Evolutionary conservation across 305 asterid genomes (phyloP).

Genomic region (Fraxinus latifolia): DNA sequence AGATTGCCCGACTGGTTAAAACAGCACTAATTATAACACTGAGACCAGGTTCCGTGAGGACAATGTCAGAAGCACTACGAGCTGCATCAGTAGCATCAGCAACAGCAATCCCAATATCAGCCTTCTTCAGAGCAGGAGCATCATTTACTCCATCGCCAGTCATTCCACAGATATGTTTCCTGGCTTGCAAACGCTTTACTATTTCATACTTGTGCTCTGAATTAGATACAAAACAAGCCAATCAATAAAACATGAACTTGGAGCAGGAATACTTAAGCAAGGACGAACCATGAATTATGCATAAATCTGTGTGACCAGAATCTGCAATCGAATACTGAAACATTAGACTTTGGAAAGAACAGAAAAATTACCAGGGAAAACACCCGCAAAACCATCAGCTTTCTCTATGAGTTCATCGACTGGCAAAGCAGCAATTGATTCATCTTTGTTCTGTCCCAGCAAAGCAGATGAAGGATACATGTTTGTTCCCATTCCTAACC

Average conservation of each 20-base stretch:
- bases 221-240: constrained; percentile 23
- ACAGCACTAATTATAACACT: constrained; percentile 98
- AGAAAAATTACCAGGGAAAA: constrained; percentile 73
- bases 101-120: constrained; percentile 97
- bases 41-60: constrained; percentile 97
- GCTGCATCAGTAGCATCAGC: constrained; percentile 99
- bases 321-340: not conserved
- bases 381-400: constrained; percentile 99
- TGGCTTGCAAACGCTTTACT: constrained; percentile 95
- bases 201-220: constrained; percentile 97
- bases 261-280: not conserved
- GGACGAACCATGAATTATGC: not conserved
- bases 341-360: not conserved
- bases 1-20: constrained; percentile 94
- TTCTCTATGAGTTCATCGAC: constrained; percentile 93
- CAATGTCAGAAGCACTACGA: constrained; percentile 98
- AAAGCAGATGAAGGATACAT: constrained; percentile 97
- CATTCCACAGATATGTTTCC: constrained; percentile 99
- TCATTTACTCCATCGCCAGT: constrained; percentile 99
- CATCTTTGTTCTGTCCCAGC: constrained; percentile 88
- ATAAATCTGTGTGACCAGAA: not conserved
- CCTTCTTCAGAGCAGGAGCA: constrained; percentile 97
- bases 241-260: constrained; percentile 11
- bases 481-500: constrained; percentile 97
- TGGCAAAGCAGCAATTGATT: constrained; percentile 89